Conservation (phyloP, 2,329 filamentous ascomycete species). For the Diaporthe vexans region DNA sequence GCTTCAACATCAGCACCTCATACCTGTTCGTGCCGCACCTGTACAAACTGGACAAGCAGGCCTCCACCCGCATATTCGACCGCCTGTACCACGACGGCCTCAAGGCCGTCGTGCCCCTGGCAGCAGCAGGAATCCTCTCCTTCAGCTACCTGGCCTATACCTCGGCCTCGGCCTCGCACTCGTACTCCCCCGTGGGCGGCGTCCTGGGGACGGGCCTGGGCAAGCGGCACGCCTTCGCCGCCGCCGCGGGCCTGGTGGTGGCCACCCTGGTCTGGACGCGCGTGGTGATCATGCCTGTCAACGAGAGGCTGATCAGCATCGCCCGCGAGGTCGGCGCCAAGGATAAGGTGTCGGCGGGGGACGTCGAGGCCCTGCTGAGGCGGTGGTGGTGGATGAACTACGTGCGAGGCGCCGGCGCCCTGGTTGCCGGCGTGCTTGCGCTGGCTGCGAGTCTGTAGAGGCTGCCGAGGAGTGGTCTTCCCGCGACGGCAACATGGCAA, state of each 20-base stretch:
- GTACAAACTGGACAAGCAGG: slow-evolving; percentile 13
- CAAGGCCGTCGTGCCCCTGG: slow-evolving; percentile 37
- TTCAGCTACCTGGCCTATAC: slow-evolving; percentile 8
- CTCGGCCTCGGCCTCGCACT: not conserved
- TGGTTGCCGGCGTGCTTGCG: slow-evolving; percentile 26
- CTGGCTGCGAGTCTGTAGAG: slow-evolving; percentile 31
- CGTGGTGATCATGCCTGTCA: slow-evolving; percentile 35
- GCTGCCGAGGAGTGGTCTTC: not conserved
- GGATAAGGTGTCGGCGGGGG: slow-evolving; percentile 14
- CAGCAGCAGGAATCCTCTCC: slow-evolving; percentile 21
- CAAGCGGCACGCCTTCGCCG: not conserved
- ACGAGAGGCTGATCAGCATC: slow-evolving; percentile 30
- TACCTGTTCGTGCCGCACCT: slow-evolving; percentile 36
- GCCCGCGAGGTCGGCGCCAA: slow-evolving; percentile 21
- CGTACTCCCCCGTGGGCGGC: not conserved
- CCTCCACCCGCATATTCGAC: slow-evolving; percentile 25
- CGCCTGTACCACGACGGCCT: slow-evolving; percentile 34
- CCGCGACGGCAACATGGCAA: not conserved
- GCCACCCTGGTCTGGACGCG: slow-evolving; percentile 35
- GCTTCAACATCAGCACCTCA: slow-evolving; percentile 38
- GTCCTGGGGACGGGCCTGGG: not conserved
- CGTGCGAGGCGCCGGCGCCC: slow-evolving; percentile 25
- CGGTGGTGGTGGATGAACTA: slow-evolving; percentile 38
- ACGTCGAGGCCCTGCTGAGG: slow-evolving; percentile 24
- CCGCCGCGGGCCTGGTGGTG: slow-evolving; percentile 20